phyloP scores from a whole-genome alignment of 1,139 yeast genomes.

The Hansenula lynferdii region DNA sequence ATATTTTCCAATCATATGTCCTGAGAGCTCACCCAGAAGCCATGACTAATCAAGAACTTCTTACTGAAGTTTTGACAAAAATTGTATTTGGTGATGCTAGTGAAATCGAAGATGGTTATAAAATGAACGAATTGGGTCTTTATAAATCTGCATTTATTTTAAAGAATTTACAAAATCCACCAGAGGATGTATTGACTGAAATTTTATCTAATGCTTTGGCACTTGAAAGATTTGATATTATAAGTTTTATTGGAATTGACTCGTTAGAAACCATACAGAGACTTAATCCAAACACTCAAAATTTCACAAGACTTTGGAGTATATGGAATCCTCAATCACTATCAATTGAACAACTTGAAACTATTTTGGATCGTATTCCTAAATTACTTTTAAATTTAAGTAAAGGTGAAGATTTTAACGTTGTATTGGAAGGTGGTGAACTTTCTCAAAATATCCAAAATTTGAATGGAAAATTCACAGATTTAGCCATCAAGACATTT shows the following conservation, averaged over 20 bases:
- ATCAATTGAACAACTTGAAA: background rate
- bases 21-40: background rate
- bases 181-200: constrained; percentile 4
- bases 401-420: background rate
- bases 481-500: too few species aligned
- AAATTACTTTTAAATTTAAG: background rate
- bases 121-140: constrained; percentile 5
- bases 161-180: background rate
- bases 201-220: constrained; percentile 1
- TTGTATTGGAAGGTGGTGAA: background rate
- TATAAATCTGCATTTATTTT: constrained; percentile 6
- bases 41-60: constrained; percentile 6
- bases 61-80: constrained; percentile 14
- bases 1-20: constrained; percentile 14
- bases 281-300: background rate
- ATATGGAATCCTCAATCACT: constrained; percentile 1
- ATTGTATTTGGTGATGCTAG: constrained; percentile 21
- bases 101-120: constrained; percentile 15
- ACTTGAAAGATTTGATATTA: background rate
- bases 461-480: background rate
- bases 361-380: background rate
- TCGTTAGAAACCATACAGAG: background rate
- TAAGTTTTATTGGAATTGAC: background rate
- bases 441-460: background rate
- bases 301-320: background rate